Conservation (phyloP, 23 red algal species). For the Gracilaria vermiculophylla region DNA sequence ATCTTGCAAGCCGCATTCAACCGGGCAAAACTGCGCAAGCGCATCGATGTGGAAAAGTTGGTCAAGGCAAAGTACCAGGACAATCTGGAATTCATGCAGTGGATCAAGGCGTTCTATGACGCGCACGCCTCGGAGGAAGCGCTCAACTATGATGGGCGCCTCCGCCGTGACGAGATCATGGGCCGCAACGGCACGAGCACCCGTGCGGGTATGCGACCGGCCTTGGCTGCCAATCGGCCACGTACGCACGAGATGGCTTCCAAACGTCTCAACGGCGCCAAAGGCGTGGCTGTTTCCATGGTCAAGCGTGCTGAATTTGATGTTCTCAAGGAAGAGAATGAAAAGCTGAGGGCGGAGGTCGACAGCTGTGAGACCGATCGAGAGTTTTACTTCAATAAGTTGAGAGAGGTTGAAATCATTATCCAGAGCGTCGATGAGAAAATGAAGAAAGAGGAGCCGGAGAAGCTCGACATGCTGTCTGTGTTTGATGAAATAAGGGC, state of each 20-base stretch:
- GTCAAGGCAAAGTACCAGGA: conserved; percentile 91
- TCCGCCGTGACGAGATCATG: conserved; percentile 34
- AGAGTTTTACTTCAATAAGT: conserved; percentile 95
- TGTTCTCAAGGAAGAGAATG: conserved; percentile 52
- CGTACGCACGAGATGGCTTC: neutral
- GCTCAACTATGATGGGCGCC: conserved; percentile 44
- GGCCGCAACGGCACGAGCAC: neutral
- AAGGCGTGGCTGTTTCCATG: neutral
- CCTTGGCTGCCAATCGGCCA: neutral
- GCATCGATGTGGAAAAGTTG: conserved; percentile 91
- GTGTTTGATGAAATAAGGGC: conserved; percentile 49
- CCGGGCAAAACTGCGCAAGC: conserved; percentile 70
- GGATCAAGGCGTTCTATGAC: conserved; percentile 92
- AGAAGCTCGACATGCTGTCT: neutral
- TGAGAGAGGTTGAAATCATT: conserved; percentile 88
- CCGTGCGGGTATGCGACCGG: neutral
- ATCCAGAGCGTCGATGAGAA: conserved; percentile 69
- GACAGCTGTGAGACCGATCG: conserved; percentile 77
- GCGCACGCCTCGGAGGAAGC: conserved; percentile 58
- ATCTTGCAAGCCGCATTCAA: conserved; percentile 87
- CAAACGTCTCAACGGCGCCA: neutral
- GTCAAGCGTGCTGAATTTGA: conserved; percentile 6
- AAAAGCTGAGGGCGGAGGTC: conserved; percentile 49
- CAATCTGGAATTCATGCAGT: conserved; percentile 96
- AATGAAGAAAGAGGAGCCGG: neutral